A percentile compares a stretch with the other conserved stretches of the same genome.
Evolutionary conservation across 495 filamentous ascomycete genomes (phyloP).

Genomic region (Elasticomyces elasticus): DNA sequence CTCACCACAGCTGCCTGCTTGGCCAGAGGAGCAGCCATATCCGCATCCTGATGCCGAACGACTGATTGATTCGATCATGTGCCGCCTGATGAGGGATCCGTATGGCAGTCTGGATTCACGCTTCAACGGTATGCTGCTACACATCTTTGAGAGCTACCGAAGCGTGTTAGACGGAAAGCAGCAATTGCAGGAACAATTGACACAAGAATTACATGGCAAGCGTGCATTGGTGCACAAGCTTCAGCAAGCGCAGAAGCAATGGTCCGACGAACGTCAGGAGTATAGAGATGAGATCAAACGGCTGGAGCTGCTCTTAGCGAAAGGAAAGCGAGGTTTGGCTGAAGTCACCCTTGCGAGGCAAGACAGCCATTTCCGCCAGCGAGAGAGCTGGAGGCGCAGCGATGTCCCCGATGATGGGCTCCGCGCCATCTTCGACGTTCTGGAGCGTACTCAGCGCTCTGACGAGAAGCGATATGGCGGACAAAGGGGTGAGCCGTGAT

Average conservation of each 20-base stretch:
- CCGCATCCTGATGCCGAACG: constrained; percentile 11
- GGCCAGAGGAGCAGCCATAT: constrained; percentile 12
- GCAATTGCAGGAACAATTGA: constrained; percentile 7
- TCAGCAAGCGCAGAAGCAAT: constrained; percentile 17
- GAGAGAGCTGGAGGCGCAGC: constrained; percentile 12
- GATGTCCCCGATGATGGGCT: constrained; percentile 2
- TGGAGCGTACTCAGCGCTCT: constrained; percentile 17
- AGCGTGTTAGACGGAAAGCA: constrained; percentile 22
- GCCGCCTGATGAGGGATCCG: constrained; percentile 18
- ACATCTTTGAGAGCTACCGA: constrained; percentile 29
- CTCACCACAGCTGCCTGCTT: constrained; percentile 5
- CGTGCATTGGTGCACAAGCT: constrained; percentile 7
- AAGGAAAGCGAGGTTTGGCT: constrained; percentile 23
- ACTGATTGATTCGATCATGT: constrained; percentile 24
- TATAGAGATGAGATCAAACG: constrained; percentile 29
- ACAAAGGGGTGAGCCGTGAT: constrained; percentile 23
- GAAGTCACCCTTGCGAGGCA: constrained; percentile 29
- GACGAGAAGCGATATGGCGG: constrained; percentile 18
- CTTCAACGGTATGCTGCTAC: constrained; percentile 25
- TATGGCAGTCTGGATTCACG: constrained; percentile 20
- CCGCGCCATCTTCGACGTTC: constrained; percentile 19
- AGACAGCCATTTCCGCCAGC: constrained; percentile 21
- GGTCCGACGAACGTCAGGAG: constrained; percentile 17
- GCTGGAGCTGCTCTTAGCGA: constrained; percentile 28
- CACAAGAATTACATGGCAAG: constrained; percentile 6